Base-by-base conservation (phyloP, 306 rosid genomes). In the Cucurbita ficifolia region DNA sequence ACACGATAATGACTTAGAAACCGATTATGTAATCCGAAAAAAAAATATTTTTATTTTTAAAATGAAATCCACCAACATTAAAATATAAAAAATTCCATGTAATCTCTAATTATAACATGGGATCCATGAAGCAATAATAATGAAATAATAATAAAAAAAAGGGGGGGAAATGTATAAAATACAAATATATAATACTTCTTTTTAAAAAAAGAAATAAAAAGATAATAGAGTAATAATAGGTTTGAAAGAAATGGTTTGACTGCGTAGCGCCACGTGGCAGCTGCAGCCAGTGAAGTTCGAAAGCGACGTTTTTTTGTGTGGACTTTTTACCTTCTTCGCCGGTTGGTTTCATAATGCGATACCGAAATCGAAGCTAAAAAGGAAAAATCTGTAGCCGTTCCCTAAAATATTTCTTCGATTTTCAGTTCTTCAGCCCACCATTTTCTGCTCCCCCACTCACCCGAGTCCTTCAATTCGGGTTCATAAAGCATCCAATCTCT, bases 221-320 rank as follows among this genome's bases (percentile, higher is more conserved):
- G 42, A 64, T 0, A 3, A 58, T 5, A 59, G 33, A 63, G 14
- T 59, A 6, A 33, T 3, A 19, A 67, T 14, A 69, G 24, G 3
- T 6, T 63, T n/a, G 2, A 35, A 35, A 45, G 18, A 24, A 46
- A 48, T 65, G 53, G 36, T 22, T 69, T 69, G 73, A 33, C 55
- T 2, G 8, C 5, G 9, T 7, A 24, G 45, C 9, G 46, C 74
- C 74, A 70, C 74, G 57, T 70, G 74, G 74, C 29, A 70, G 21
- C 24, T 45, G 50, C 74, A 46, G 58, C 74, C 74, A 70, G 58
- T 29, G 39, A 69, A 70, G 74, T 24, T 38, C 11, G 46, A 70
- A 49, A 70, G 46, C 29, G 45, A 33, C 74, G 21, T 16, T 17
- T 70, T 63, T 24, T 29, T 29, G 2, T 24, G 29, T 24, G 29